phyloP scores from a whole-genome alignment of 306 rosid genomes.

The Corylus avellana region DNA sequence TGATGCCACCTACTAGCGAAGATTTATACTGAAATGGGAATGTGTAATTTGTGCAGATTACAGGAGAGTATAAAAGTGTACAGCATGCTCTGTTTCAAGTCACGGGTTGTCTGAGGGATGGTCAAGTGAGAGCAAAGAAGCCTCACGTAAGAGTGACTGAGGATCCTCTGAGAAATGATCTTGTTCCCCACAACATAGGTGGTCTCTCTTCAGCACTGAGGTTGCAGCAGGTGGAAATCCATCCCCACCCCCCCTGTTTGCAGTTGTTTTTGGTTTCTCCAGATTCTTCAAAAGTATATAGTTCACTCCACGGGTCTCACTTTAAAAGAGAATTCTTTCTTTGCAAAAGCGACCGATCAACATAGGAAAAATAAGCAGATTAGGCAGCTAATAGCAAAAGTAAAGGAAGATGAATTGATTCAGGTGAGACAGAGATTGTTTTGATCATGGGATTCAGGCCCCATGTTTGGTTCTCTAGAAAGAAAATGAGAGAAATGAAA shows the following conservation, averaged over 20 bases:
- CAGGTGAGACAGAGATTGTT: too few species aligned
- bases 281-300: conserved; percentile 14
- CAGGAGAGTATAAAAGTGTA: conserved; percentile 51
- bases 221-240: conserved; percentile 41
- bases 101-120: conserved; percentile 49
- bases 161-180: conserved; percentile 30
- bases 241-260: conserved; percentile 7
- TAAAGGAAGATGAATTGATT: too few species aligned
- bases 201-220: conserved; percentile 30
- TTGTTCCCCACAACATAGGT: conserved; percentile 23
- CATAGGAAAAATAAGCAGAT: background rate
- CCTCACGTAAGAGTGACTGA: conserved; percentile 14
- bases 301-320: background rate
- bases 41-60: conserved; percentile 47
- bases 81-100: conserved; percentile 48
- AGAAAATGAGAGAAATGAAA: too few species aligned
- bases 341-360: background rate
- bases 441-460: too few species aligned
- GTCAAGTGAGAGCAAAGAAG: conserved; percentile 32
- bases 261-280: conserved; percentile 12
- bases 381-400: background rate
- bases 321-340: background rate
- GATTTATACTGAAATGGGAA: conserved; percentile 23
- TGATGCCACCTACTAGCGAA: conserved; percentile 23
- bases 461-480: too few species aligned